Evolutionary conservation across 176 grass and related monocot genomes (phyloP).

Genomic region (Oryza glumipatula): DNA sequence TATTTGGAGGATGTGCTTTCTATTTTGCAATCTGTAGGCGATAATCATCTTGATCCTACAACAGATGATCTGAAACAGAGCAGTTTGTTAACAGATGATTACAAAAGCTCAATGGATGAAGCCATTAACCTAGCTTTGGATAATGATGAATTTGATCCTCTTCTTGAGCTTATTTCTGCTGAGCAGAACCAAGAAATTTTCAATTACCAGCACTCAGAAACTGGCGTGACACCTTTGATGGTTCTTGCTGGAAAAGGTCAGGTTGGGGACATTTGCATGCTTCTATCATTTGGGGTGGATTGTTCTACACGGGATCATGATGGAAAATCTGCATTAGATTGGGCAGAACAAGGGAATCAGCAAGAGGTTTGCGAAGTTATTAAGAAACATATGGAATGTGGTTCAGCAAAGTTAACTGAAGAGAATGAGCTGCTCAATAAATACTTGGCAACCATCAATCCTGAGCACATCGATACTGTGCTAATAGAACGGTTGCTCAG

Average conservation of each 20-base stretch:
- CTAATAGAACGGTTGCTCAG: slow-evolving; percentile 73
- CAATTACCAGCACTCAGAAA: slow-evolving; percentile 85
- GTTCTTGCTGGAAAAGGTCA: slow-evolving; percentile 89
- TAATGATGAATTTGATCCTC: slow-evolving; percentile 90
- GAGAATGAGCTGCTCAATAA: slow-evolving; percentile 74
- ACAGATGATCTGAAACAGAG: slow-evolving; percentile 40
- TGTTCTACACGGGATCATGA: slow-evolving; percentile 68
- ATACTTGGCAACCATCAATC: slow-evolving; percentile 77
- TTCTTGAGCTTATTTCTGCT: slow-evolving; percentile 80
- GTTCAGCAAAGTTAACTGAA: slow-evolving; percentile 59
- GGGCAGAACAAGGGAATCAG: slow-evolving; percentile 84
- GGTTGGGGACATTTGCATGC: slow-evolving; percentile 83
- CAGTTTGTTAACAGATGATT: slow-evolving; percentile 62
- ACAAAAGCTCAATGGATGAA: slow-evolving; percentile 84
- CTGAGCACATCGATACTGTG: slow-evolving; percentile 76
- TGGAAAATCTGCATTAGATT: slow-evolving; percentile 70
- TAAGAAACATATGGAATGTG: slow-evolving; percentile 70
- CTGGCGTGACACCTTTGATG: slow-evolving; percentile 91
- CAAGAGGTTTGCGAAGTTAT: slow-evolving; percentile 67
- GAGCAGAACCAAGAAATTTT: slow-evolving; percentile 71
- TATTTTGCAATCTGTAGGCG: slow-evolving; percentile 64
- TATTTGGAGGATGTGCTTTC: slow-evolving; percentile 97
- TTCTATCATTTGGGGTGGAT: slow-evolving; percentile 95
- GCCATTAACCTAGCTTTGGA: slow-evolving; percentile 81
- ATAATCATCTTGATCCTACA: slow-evolving; percentile 67